phyloP scores from a whole-genome alignment of 2,329 filamentous ascomycete species.

The Colletotrichum higginsianum region DNA sequence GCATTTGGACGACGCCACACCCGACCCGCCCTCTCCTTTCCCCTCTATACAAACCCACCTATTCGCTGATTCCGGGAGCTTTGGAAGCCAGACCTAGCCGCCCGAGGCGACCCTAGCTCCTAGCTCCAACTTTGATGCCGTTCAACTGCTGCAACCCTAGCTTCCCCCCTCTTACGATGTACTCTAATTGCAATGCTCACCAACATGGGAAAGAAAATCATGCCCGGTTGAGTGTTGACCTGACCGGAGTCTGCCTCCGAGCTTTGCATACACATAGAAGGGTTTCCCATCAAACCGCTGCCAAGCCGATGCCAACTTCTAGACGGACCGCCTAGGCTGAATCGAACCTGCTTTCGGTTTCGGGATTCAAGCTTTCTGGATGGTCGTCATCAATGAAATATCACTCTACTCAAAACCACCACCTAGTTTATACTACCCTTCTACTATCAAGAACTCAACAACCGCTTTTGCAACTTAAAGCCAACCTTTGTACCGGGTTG shows the following conservation, averaged over 20 bases:
- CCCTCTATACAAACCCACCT: slow-evolving; percentile 18
- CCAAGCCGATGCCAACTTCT: not conserved
- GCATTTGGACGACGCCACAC: slow-evolving; percentile 36
- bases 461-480: not conserved
- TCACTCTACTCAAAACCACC: not conserved
- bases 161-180: not conserved
- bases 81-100: slow-evolving; percentile 14
- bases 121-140: not conserved
- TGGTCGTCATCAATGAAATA: not conserved
- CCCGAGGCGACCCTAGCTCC: slow-evolving; percentile 23
- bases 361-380: not conserved
- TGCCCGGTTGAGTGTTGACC: not conserved
- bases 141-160: not conserved
- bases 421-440: not conserved
- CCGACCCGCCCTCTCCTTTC: slow-evolving; percentile 21
- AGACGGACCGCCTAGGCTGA: not conserved
- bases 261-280: not conserved
- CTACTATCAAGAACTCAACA: not conserved
- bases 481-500: not conserved
- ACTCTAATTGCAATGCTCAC: not conserved
- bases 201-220: not conserved
- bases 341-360: not conserved
- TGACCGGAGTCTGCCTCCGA: not conserved
- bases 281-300: not conserved
- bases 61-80: slow-evolving; percentile 25